phyloP scores from a whole-genome alignment of 257 asterid species.

The Solanum tarapatanum region DNA sequence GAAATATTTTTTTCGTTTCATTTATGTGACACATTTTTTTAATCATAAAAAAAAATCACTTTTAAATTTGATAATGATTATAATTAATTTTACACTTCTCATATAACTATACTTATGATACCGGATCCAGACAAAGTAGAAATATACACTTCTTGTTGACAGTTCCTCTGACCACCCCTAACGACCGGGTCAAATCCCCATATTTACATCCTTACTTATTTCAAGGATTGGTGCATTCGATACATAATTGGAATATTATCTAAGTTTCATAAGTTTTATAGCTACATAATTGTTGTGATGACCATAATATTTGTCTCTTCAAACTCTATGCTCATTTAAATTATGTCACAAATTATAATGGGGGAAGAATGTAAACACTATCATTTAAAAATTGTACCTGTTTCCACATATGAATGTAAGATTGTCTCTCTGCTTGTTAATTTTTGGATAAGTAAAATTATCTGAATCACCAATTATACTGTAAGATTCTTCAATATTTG shows the following conservation, averaged over 20 bases:
- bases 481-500: not conserved
- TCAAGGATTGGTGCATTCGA: too few relatives aligned
- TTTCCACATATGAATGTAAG: not conserved
- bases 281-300: not conserved
- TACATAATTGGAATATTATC: not conserved
- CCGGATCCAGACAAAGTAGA: rapidly evolving
- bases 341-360: not conserved
- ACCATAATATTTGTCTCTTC: not conserved
- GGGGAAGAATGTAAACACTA: not conserved
- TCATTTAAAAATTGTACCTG: not conserved
- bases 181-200: too few relatives aligned
- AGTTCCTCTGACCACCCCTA: too few relatives aligned
- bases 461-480: not conserved
- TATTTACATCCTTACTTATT: too few relatives aligned
- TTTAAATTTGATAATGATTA: not conserved
- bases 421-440: not conserved
- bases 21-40: not conserved
- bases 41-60: not conserved
- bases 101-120: too few relatives aligned
- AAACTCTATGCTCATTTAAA: not conserved
- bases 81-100: not conserved
- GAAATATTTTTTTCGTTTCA: not conserved
- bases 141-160: too few relatives aligned
- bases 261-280: not conserved
- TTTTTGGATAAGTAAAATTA: not conserved